A percentile compares a stretch with the other conserved stretches of the same genome.
These are phyloP conservation scores for Stereum hirsutum DNA, from an alignment of 1,284 basidiomycete genomes.

Conservation along the genomic window DNA sequence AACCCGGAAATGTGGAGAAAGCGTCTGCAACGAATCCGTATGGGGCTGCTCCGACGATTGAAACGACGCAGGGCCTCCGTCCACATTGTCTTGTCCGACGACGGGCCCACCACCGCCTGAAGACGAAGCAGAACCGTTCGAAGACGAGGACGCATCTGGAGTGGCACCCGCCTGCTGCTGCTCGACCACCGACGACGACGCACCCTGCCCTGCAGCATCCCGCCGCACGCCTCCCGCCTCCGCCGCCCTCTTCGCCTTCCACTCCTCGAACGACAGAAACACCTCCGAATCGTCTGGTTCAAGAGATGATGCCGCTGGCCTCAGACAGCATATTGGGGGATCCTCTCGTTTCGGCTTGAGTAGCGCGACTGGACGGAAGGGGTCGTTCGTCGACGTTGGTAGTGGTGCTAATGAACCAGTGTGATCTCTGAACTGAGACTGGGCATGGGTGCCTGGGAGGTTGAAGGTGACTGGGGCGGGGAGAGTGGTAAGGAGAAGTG, in stretches of 20 bases:
- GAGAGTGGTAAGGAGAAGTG: conserved; percentile 12
- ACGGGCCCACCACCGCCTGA: conserved; percentile 8
- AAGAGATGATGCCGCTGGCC: conserved; percentile 36
- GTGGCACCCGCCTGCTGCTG: background rate
- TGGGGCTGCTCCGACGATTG: too few species aligned
- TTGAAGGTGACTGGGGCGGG: conserved; percentile 21
- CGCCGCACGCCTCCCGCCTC: conserved; percentile 18
- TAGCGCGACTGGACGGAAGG: conserved; percentile 44
- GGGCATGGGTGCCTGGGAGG: conserved; percentile 17
- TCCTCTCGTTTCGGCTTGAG: conserved; percentile 38
- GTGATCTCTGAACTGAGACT: conserved; percentile 30
- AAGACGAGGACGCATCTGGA: background rate
- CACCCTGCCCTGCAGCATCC: conserved; percentile 10
- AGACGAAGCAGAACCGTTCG: background rate
- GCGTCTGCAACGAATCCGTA: conserved; percentile 6
- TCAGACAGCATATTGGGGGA: conserved; percentile 58
- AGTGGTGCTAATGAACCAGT: too few species aligned
- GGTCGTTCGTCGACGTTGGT: conserved; percentile 44
- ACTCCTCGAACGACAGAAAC: conserved; percentile 83
- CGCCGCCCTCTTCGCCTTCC: conserved; percentile 65
- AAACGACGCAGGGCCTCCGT: too few species aligned
- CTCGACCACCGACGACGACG: background rate
- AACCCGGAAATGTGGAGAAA: conserved; percentile 55
- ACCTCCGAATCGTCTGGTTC: conserved; percentile 51
- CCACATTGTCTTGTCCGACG: conserved; percentile 9